Evolutionary conservation across 129 eudicot genomes (phyloP), one percentile per base, ranked within the genome.

Genomic region (Chrysanthemum seticuspe): DNA sequence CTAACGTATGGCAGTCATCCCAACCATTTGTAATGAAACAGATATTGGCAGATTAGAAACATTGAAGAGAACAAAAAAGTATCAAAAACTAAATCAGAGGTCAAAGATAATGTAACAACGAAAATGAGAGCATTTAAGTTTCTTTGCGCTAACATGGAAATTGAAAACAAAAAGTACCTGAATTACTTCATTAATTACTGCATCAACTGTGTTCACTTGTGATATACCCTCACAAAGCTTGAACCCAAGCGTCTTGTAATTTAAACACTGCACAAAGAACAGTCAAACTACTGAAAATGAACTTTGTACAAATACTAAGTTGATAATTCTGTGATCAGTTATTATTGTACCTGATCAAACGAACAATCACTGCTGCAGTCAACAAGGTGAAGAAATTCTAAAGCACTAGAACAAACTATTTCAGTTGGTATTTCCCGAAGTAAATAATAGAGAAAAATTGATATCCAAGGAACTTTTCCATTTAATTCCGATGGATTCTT

Each of bases 241-340:
- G 68, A 86, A 74, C 62, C 97, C 97, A 83, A 88, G 90, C 79
- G 88, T 79, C 80, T 82, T 84, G 88, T 82, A 88, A 83, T 91
- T 91, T 70, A 86, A 76, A 67, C 83, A 80, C 97, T 91, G 80
- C 83, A 84, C 71, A 79, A 11, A 45, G 4, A 83, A 73, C 64
- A 74, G 57, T 65, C 47, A 40, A 40, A 7, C 47, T 40, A 40
- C 47, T 40, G 47, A 40, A 6, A 40, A 1, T 36, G 6, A 36
- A 36, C 47, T 6, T 40, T 40, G 47, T 40, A 40, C 47, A 7
- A 5, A 40, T 0, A 40, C 47, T 5, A 6, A 40, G 47, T 40
- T 0, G 10, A 40, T 40, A 40, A 10, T 40, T 40, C 47, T 40
- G 47, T 40, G 10, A 6, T 40, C 47, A 40, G 47, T 40, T 7